Evolutionary conservation across 768 basidiomycete genomes (phyloP).

Genomic region (Leccinum obscurum): DNA sequence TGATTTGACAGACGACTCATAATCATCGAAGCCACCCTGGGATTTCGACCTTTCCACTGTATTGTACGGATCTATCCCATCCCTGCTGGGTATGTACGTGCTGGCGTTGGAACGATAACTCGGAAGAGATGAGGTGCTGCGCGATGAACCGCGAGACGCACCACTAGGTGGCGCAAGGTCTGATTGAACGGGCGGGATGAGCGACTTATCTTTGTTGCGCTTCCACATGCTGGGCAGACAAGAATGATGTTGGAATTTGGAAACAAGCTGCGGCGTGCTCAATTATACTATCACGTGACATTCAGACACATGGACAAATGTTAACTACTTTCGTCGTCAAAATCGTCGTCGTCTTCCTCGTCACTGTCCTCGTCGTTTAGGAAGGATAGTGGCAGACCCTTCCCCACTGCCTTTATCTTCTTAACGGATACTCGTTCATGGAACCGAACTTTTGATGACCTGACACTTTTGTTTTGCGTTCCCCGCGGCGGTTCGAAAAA

Average conservation of each 20-base stretch:
- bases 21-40: slow-evolving; percentile 28
- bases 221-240: slow-evolving; percentile 39
- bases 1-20: slow-evolving; percentile 16
- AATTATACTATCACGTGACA: slow-evolving; percentile 15
- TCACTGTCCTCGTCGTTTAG: slow-evolving; percentile 37
- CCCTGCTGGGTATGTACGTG: slow-evolving; percentile 70
- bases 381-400: slow-evolving; percentile 52
- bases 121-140: slow-evolving; percentile 40
- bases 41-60: slow-evolving; percentile 28
- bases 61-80: slow-evolving; percentile 56
- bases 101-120: slow-evolving; percentile 51
- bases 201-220: slow-evolving; percentile 62
- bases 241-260: not conserved
- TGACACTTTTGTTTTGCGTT: slow-evolving; percentile 15
- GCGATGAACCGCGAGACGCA: slow-evolving; percentile 32
- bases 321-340: slow-evolving; percentile 27
- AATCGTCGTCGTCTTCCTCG: slow-evolving; percentile 41
- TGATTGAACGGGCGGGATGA: slow-evolving; percentile 67
- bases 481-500: slow-evolving; percentile 72
- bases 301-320: not conserved
- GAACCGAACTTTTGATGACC: slow-evolving; percentile 63
- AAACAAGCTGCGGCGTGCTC: not conserved
- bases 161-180: slow-evolving; percentile 28
- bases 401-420: slow-evolving; percentile 74
- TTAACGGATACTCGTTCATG: slow-evolving; percentile 79